Conservation (phyloP, 2,329 filamentous ascomycete genomes). For the Karstenula rhodostoma region DNA sequence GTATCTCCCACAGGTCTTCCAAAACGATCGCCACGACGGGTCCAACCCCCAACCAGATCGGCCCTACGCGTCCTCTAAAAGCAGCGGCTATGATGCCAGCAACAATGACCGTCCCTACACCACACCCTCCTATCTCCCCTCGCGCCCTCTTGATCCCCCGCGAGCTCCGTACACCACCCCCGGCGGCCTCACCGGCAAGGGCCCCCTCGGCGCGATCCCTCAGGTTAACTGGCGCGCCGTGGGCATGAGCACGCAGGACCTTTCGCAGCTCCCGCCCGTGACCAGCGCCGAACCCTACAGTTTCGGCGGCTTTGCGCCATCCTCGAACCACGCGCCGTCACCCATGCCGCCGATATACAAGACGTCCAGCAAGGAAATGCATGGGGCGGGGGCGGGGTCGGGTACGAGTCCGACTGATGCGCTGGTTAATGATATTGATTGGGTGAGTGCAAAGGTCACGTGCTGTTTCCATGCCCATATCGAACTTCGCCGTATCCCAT, state of each 20-base stretch:
- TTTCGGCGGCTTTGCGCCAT: constrained; percentile 12
- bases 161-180: constrained; percentile 16
- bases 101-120: not conserved
- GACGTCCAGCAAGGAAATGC: not conserved
- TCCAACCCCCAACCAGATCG: constrained; percentile 8
- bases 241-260: constrained; percentile 20
- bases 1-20: not conserved
- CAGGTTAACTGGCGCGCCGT: constrained; percentile 37
- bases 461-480: too few relatives aligned
- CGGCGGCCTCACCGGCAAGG: constrained; percentile 13
- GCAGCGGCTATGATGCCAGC: constrained; percentile 6
- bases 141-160: constrained; percentile 3
- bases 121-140: constrained; percentile 15
- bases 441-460: constrained; percentile 64
- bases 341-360: not conserved
- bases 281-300: constrained; percentile 13
- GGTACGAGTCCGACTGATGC: constrained; percentile 31
- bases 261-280: constrained; percentile 15
- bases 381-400: not conserved
- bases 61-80: constrained; percentile 17
- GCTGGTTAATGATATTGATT: constrained; percentile 65
- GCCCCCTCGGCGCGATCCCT: constrained; percentile 35
- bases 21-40: constrained; percentile 10
- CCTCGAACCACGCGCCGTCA: not conserved
- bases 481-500: not conserved